phyloP scores from a whole-genome alignment of 2,329 filamentous ascomycete species.

The Xylaria sp. region DNA sequence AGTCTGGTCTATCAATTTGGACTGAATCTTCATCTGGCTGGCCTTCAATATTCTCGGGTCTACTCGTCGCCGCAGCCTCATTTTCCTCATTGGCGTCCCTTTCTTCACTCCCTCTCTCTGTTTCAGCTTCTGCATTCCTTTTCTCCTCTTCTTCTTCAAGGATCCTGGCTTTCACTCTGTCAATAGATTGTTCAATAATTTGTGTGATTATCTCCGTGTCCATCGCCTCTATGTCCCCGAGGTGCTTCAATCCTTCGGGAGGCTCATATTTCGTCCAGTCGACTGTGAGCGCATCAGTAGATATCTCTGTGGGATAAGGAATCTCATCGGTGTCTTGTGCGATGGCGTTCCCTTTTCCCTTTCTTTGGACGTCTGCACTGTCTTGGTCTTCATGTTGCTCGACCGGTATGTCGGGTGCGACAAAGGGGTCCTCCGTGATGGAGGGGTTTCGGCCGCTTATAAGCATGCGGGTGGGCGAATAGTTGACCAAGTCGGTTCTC shows the following conservation, averaged over 20 bases:
- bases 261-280: slow-evolving; percentile 62
- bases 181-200: slow-evolving; percentile 58
- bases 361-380: neutral
- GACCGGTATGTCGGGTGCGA: slow-evolving; percentile 13
- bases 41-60: neutral
- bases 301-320: neutral
- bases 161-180: slow-evolving; percentile 56
- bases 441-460: slow-evolving; percentile 32
- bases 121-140: slow-evolving; percentile 44
- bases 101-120: slow-evolving; percentile 42
- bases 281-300: slow-evolving; percentile 45
- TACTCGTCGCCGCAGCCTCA: slow-evolving; percentile 25
- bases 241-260: slow-evolving; percentile 55
- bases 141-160: slow-evolving; percentile 49
- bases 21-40: neutral
- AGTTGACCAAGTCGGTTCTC: neutral
- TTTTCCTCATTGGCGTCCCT: slow-evolving; percentile 31
- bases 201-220: slow-evolving; percentile 55
- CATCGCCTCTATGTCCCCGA: slow-evolving; percentile 53
- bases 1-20: neutral
- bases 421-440: slow-evolving; percentile 33
- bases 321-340: neutral
- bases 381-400: slow-evolving; percentile 29
- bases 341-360: slow-evolving; percentile 38
- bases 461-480: slow-evolving; percentile 22